Evolutionary conservation across 768 basidiomycete genomes (phyloP), one percentile per base, ranked within the genome.

Genomic region (Hericium coralloides): DNA sequence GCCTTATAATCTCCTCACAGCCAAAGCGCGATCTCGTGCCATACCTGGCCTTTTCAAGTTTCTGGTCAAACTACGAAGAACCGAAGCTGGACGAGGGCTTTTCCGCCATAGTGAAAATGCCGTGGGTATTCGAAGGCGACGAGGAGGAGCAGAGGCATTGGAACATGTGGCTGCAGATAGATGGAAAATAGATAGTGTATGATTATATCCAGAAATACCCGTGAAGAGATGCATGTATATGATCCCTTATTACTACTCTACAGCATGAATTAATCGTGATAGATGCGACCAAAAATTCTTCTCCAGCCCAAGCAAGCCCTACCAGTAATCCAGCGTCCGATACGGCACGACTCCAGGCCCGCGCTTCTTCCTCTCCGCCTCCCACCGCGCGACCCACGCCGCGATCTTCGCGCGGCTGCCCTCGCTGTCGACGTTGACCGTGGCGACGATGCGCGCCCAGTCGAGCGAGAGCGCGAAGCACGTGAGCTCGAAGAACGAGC

Each of bases 401-500:
- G 79, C 75, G 87, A 98, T 97, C 76, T 91, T 98, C 6, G 75
- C 82, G 53, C 95, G 74, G 36, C 89, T 84, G 7, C 61, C 69
- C 63, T 84, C 81, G 58, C 76, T 90, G 18, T 85, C 88, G 2
- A 95, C 85, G 62, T 94, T 95, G 39, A 95, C 97, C 0, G 97
- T 98, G 10, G 97, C 90, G 64, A 98, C 95, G 79, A 98, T 95
- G 67, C 83, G 86, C 0, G 73, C 77, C 87, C 85, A 95, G 60
- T 83, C 81, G 45, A 93, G 76, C 18, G 90, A 92, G 71, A 98
- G 79, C 4, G 93, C 92, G 68, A 98, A 98, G 68, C 92, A 95
- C 12, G 93, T 95, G 60, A 95, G 76, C 70, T 98, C 95, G 64
- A 90, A 91, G 71, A 98, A 98, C 37, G 90, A 93, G 36, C 90